These are phyloP conservation scores for Coemansia sp. DNA, from an alignment of 192 early-diverging fungal species.

Conservation along the genomic window DNA sequence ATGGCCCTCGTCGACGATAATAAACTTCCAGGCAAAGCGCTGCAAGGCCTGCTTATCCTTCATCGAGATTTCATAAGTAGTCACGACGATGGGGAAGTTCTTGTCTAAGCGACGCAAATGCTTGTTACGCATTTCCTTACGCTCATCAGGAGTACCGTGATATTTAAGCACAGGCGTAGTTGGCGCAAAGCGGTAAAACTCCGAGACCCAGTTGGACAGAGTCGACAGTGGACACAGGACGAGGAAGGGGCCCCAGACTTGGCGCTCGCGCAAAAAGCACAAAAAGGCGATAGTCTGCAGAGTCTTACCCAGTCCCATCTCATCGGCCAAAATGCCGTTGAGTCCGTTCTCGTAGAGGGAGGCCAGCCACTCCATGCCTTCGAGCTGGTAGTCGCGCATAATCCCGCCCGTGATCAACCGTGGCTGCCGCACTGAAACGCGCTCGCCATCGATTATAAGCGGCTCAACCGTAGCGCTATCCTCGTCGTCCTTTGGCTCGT, in stretches of 20 bases:
- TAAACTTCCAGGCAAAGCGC: constrained; percentile 76
- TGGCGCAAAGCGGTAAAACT: constrained; percentile 87
- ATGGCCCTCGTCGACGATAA: constrained; percentile 96
- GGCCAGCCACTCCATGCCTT: constrained; percentile 94
- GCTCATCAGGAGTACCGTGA: constrained; percentile 75
- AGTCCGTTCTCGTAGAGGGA: constrained; percentile 94
- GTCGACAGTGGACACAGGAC: constrained; percentile 89
- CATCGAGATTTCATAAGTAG: constrained; percentile 89
- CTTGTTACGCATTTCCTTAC: constrained; percentile 66
- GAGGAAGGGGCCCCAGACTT: constrained; percentile 84
- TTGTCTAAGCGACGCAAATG: constrained; percentile 62
- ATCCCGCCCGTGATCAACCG: constrained; percentile 77
- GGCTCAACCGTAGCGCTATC: neutral
- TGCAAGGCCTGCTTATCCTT: constrained; percentile 75
- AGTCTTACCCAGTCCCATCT: constrained; percentile 95
- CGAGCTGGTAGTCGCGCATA: constrained; percentile 91
- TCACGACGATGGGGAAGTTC: constrained; percentile 82
- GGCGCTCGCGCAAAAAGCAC: constrained; percentile 73
- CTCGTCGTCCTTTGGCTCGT: neutral
- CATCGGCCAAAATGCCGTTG: constrained; percentile 94
- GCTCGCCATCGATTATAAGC: constrained; percentile 32
- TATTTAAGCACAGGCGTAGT: constrained; percentile 77
- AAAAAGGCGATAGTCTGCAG: constrained; percentile 93
- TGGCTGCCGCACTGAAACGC: constrained; percentile 73
- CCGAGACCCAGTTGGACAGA: constrained; percentile 88